Conservation (phyloP, 192 early-diverging fungal genomes). For the Coemansia sp. region DNA sequence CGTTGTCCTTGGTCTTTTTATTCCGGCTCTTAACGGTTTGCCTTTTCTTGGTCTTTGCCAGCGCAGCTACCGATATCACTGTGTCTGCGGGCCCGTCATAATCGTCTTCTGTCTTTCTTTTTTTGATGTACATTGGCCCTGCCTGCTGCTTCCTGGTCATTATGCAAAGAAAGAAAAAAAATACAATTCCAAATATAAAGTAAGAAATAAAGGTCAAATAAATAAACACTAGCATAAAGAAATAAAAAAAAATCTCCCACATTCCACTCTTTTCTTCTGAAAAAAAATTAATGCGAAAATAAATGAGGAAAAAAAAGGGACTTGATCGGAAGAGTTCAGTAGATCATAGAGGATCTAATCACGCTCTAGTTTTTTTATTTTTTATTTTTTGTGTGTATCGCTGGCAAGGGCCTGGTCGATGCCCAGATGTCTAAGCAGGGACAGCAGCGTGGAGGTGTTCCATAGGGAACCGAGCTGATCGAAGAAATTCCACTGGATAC, state of each 20-base stretch:
- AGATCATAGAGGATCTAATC: too few species aligned
- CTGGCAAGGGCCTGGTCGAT: neutral
- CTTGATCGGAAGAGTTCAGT: too few species aligned
- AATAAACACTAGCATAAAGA: neutral
- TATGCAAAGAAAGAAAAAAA: too few species aligned
- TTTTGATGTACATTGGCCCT: neutral
- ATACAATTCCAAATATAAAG: neutral
- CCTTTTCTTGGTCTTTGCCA: slow-evolving; percentile 4
- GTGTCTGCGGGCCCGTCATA: slow-evolving; percentile 16
- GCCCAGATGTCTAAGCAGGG: neutral
- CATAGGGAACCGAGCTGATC: neutral
- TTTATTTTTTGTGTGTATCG: neutral
- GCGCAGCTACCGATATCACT: slow-evolving; percentile 19
- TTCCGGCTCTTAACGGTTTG: neutral
- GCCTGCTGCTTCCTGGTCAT: neutral
- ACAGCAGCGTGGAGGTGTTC: neutral
- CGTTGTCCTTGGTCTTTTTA: slow-evolving; percentile 2
- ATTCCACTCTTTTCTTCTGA: too few species aligned
- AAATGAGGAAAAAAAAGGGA: neutral
- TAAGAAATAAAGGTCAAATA: neutral
- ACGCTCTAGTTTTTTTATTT: neutral
- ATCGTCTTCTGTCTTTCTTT: neutral
- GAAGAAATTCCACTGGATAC: neutral
- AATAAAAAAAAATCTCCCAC: slow-evolving; percentile 1
- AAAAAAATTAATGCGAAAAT: neutral